phyloP scores from a whole-genome alignment of 805 yeast species.

The Lipomyces sp. region DNA sequence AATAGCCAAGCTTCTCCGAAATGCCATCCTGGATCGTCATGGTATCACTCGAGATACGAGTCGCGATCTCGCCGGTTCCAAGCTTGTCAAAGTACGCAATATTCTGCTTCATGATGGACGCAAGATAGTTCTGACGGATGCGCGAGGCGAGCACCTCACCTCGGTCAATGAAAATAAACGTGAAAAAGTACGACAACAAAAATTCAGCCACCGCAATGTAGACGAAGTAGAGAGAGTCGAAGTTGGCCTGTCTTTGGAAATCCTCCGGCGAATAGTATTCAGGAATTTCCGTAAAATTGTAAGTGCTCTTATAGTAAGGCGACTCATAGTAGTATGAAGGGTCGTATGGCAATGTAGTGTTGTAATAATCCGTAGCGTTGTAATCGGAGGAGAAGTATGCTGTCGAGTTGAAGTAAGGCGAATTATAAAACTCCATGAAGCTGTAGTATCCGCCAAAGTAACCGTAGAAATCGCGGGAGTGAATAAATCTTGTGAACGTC shows the following conservation, averaged over 20 bases:
- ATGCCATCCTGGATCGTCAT: conserved; percentile 44
- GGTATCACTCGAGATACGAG: conserved; percentile 44
- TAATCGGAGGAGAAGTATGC: background rate
- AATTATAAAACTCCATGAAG: conserved; percentile 15
- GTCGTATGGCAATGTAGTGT: conserved; percentile 10
- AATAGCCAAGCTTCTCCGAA: conserved; percentile 43
- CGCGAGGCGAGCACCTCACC: conserved; percentile 45
- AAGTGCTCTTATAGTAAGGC: conserved; percentile 10
- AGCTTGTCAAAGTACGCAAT: conserved; percentile 44
- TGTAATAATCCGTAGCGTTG: conserved; percentile 5
- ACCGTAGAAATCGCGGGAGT: conserved; percentile 20
- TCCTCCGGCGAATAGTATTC: conserved; percentile 23
- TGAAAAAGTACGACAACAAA: conserved; percentile 33
- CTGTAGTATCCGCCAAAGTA: conserved; percentile 23
- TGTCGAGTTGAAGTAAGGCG: conserved; percentile 4
- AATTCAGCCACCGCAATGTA: conserved; percentile 41
- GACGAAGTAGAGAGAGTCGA: conserved; percentile 41
- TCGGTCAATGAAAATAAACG: conserved; percentile 39
- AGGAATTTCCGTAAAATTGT: conserved; percentile 24
- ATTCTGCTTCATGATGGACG: conserved; percentile 41
- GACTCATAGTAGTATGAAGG: conserved; percentile 13
- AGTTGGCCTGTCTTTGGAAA: conserved; percentile 39
- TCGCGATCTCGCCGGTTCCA: conserved; percentile 46
- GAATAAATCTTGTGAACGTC: conserved; percentile 37
- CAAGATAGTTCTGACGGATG: conserved; percentile 39